These are phyloP conservation scores for Huntiella decipiens DNA, from an alignment of 2,329 filamentous ascomycete genomes.

Conservation along the genomic window DNA sequence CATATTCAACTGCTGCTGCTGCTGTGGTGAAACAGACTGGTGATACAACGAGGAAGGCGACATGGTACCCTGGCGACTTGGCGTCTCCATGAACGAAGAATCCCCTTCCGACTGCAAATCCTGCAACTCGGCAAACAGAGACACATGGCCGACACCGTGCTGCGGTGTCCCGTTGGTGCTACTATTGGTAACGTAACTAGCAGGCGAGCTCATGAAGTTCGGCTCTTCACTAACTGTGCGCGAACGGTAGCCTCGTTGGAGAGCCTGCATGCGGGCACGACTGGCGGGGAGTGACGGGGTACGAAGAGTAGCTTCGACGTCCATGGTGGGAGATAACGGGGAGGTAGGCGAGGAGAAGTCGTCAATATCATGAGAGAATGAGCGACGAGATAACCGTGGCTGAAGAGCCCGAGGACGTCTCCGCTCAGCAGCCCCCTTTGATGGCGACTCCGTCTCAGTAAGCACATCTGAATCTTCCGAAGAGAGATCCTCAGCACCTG, in stretches of 20 bases:
- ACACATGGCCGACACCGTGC: constrained; percentile 40
- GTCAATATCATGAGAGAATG: constrained; percentile 66
- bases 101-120: constrained; percentile 61
- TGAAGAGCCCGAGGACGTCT: constrained; percentile 25
- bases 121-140: constrained; percentile 76
- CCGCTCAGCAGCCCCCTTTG: constrained; percentile 22
- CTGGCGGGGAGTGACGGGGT: constrained; percentile 33
- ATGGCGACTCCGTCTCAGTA: constrained; percentile 63
- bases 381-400: constrained; percentile 37
- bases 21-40: constrained; percentile 26
- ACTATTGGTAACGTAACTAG: constrained; percentile 33
- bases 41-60: constrained; percentile 29
- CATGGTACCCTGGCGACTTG: constrained; percentile 30
- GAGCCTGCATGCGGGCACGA: constrained; percentile 41
- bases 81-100: constrained; percentile 41
- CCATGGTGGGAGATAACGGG: constrained; percentile 25
- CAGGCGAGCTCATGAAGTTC: constrained; percentile 37
- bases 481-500: constrained; percentile 60
- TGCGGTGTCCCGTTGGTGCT: constrained; percentile 28
- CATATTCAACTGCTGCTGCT: constrained; percentile 26
- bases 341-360: not conserved
- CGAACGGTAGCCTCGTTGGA: constrained; percentile 38
- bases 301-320: constrained; percentile 29
- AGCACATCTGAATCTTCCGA: constrained; percentile 48
- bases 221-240: constrained; percentile 42